phyloP scores from a whole-genome alignment of 768 basidiomycete genomes.

The Coprinellus micaceus region DNA sequence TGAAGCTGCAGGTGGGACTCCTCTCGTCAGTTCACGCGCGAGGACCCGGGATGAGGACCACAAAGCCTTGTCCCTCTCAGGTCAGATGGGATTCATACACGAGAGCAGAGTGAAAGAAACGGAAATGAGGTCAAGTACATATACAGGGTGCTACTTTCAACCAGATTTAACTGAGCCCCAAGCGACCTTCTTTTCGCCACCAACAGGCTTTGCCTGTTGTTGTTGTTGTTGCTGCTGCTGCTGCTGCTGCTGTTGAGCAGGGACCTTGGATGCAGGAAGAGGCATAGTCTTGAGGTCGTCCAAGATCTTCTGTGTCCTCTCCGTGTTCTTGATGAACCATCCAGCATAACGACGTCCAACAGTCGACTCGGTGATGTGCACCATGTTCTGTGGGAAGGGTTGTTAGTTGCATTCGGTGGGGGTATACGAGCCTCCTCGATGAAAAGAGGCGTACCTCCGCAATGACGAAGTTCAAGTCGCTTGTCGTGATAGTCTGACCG shows the following conservation, averaged over 20 bases:
- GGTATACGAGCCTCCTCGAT: too few relatives aligned
- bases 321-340: conserved; percentile 96
- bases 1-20: too few relatives aligned
- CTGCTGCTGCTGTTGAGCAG: conserved; percentile 14
- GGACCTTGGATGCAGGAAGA: conserved; percentile 32
- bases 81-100: too few relatives aligned
- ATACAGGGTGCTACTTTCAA: too few relatives aligned
- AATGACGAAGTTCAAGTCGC: conserved; percentile 94
- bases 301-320: conserved; percentile 82
- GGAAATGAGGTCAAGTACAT: too few relatives aligned
- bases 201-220: conserved; percentile 16
- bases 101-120: too few relatives aligned
- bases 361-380: conserved; percentile 93
- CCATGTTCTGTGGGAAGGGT: conserved; percentile 69
- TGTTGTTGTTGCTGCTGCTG: conserved; percentile 21
- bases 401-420: background rate
- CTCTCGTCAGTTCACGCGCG: too few relatives aligned
- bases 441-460: conserved; percentile 69
- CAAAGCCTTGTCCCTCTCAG: too few relatives aligned
- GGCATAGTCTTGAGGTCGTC: conserved; percentile 66
- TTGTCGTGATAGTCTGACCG: conserved; percentile 83
- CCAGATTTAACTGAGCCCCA: conserved; percentile 49
- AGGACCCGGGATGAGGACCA: too few relatives aligned
- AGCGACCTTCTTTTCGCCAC: conserved; percentile 51
- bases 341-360: conserved; percentile 91